These are phyloP conservation scores for Rhizopogon sp. DNA, from an alignment of 768 basidiomycete genomes.

Conservation along the genomic window DNA sequence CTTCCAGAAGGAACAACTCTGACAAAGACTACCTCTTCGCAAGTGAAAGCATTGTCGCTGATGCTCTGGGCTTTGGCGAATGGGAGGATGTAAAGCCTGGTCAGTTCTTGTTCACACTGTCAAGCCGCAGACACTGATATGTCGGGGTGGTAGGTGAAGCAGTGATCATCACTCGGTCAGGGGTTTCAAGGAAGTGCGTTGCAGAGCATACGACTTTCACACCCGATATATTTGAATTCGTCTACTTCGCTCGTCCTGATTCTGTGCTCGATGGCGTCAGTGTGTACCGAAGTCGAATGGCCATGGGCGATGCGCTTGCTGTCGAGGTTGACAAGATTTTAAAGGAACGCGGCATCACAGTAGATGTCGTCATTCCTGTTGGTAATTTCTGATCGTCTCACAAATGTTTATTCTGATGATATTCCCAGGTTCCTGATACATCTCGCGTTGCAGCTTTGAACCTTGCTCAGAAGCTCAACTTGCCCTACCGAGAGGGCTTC, in stretches of 20 bases:
- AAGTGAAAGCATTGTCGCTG: slow-evolving; percentile 94
- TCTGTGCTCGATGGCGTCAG: slow-evolving; percentile 96
- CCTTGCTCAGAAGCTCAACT: slow-evolving; percentile 79
- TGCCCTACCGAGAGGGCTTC: slow-evolving; percentile 97
- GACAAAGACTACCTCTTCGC: slow-evolving; percentile 88
- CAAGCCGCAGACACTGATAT: slow-evolving; percentile 3
- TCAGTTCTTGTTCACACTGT: slow-evolving; percentile 24
- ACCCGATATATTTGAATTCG: slow-evolving; percentile 98
- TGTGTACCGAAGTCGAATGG: slow-evolving; percentile 97
- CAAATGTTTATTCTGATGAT: not conserved
- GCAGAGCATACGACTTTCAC: slow-evolving; percentile 71
- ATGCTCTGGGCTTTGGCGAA: slow-evolving; percentile 84
- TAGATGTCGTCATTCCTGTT: slow-evolving; percentile 97
- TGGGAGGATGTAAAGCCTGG: slow-evolving; percentile 95
- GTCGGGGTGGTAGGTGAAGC: slow-evolving; percentile 67
- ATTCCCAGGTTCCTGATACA: slow-evolving; percentile 82
- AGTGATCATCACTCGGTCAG: slow-evolving; percentile 84
- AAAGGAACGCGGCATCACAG: slow-evolving; percentile 55
- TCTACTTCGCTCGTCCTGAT: slow-evolving; percentile 97
- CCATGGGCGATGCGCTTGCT: slow-evolving; percentile 96
- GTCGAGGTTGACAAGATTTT: slow-evolving; percentile 79
- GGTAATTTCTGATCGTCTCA: slow-evolving; percentile 15
- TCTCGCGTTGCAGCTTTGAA: slow-evolving; percentile 95
- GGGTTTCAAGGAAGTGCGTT: slow-evolving; percentile 72
- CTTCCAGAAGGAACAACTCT: slow-evolving; percentile 48